These are phyloP conservation scores for Dryadomyces quercus-mongolicae DNA, from an alignment of 2,329 filamentous ascomycete species.

Conservation along the genomic window DNA sequence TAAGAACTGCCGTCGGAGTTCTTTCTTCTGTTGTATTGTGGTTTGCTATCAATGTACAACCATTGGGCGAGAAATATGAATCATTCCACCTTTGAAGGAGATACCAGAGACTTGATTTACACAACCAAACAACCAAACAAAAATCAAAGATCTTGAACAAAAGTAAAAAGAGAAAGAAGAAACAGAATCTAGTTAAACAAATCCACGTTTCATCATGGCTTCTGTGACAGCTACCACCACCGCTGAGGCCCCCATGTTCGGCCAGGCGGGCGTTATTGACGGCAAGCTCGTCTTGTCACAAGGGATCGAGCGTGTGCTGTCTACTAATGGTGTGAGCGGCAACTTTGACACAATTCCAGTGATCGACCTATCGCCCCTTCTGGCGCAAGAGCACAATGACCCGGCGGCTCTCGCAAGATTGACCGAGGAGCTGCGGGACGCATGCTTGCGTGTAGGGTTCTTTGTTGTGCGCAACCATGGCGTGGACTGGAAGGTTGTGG, in stretches of 20 bases:
- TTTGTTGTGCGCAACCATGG: conserved; percentile 10
- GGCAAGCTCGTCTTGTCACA: conserved; percentile 3
- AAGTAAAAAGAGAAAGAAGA: neutral
- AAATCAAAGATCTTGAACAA: neutral
- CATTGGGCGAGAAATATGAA: neutral
- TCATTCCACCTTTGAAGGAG: neutral
- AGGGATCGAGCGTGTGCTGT: neutral
- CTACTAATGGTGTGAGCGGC: neutral
- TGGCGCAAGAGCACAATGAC: neutral
- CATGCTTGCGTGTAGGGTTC: neutral
- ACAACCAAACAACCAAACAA: too few species aligned
- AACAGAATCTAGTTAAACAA: neutral
- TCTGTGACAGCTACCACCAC: neutral
- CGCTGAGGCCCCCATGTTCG: neutral
- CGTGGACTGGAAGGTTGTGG: conserved; percentile 21
- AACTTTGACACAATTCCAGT: conserved; percentile 3
- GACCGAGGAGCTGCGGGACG: neutral
- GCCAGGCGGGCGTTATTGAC: neutral
- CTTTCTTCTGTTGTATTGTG: neutral
- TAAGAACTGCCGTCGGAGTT: neutral
- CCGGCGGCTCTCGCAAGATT: neutral
- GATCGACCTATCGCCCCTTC: neutral
- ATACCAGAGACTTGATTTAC: too few species aligned
- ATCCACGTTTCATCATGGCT: neutral
- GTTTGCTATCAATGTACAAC: too few species aligned